Evolutionary conservation across 2,329 filamentous ascomycete species (phyloP), one percentile per base, ranked within the genome.

Genomic region (Emydomyces testavorans): DNA sequence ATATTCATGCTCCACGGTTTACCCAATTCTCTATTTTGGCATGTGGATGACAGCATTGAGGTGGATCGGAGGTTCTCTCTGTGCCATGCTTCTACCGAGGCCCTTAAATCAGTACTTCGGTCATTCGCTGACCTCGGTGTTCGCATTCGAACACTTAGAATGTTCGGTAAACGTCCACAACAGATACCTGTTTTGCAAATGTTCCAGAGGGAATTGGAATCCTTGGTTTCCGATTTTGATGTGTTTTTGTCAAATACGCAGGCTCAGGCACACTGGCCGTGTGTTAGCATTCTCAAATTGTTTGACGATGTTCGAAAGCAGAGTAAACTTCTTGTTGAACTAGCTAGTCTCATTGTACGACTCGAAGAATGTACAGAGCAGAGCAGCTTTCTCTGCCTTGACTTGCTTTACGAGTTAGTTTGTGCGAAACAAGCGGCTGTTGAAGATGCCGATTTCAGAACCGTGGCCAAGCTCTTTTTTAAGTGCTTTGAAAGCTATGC

Each of bases 1-100:
- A 70, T 95, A 0, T 90, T 86, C 57, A 93, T 95, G 85, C 74
- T 96, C 0, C 77, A 79, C 46, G 89, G 89, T 0, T 68, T 92
- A 3, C 76, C 80, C 4, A 90, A 84, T 2, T 82, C 79, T 1
- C 60, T 94, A 1, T 94, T 89, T 57, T 54, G 63, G 69, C 55
- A 60, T 46, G 26, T 62, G 16, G 60, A 64, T 29, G 55, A 59
- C 29, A 53, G 50, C 3, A 54, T 68, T n/a, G 58, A 60, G 49
- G 54, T 70, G 35, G 65, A 69, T 42, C 56, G 63, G 20, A 60
- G 60, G 47, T 68, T 69, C 55, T 55, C 53, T 18, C 48, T 66
- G 21, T 51, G 50, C 7, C 61, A 69, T 54, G 53, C 62, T 28
- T 67, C 65, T 0, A 58, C 48, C 20, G 47, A 56, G 35, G 54